Evolutionary conservation across 768 basidiomycete genomes (phyloP).

Genomic region (Calocera viscosa): DNA sequence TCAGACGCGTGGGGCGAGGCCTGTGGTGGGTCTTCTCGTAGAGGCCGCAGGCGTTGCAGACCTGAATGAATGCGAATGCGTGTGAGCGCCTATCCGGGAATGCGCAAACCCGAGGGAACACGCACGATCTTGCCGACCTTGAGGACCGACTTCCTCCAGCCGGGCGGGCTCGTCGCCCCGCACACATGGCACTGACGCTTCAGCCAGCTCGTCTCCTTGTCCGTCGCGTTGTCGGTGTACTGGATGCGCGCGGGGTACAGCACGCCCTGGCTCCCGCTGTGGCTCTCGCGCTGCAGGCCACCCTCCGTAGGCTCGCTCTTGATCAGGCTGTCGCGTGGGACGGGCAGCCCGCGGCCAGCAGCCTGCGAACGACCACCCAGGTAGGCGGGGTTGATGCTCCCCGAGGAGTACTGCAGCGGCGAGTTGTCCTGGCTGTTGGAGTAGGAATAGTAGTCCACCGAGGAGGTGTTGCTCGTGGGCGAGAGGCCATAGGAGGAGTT

Average conservation of each 20-base stretch:
- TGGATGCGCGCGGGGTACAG: background rate
- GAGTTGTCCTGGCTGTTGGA: background rate
- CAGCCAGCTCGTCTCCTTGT: slow-evolving; percentile 6
- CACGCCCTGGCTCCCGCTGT: background rate
- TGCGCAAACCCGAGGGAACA: background rate
- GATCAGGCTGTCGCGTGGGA: background rate
- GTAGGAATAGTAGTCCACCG: background rate
- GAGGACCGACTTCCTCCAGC: background rate
- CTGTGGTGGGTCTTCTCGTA: slow-evolving; percentile 1
- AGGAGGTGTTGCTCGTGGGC: background rate
- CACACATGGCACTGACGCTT: slow-evolving; percentile 3
- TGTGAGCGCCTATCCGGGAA: background rate
- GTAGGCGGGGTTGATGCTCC: slow-evolving; percentile 4
- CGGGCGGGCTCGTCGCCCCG: background rate
- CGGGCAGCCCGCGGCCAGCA: background rate
- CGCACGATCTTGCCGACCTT: slow-evolving; percentile 7
- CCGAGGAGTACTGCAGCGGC: background rate
- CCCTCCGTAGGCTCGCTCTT: background rate
- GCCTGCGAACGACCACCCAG: background rate
- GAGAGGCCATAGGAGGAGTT: background rate
- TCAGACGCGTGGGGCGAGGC: background rate
- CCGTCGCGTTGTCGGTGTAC: background rate
- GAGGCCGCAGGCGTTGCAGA: background rate
- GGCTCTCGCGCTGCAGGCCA: background rate
- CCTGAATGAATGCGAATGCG: background rate